Base-by-base conservation (phyloP, 176 grass and related monocot species). In the Neostapfia colusana region DNA sequence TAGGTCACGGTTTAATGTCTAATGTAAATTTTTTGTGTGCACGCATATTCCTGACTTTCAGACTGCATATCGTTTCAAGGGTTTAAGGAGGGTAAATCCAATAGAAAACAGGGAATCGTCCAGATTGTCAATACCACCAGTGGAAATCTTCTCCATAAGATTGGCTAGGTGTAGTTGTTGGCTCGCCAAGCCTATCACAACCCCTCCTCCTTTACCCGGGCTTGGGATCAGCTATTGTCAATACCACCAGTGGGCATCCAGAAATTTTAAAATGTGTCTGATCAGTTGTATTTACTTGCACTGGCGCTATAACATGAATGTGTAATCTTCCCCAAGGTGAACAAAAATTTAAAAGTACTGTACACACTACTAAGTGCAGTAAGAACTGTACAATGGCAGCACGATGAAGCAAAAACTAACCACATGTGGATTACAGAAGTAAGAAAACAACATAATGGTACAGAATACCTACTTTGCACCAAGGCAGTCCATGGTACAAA, bases 401-500 rank as follows among this genome's bases (percentile, higher is more conserved):
- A 83, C 9, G 14, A 1, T 26, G 62, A 61, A 63, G 5, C 0
- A 23, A 34, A 77, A 78, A 54, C 9, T 26, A 55, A 36, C 2
- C 10, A 54, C 55, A 51, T 6, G 7, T 20, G 26, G 14, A 34
- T 56, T 20, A 0, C 15, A 54, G 17, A 65, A 65, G n/a, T 9
- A 10, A 0, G n/a, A 21, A 84, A 84, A 75, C 8, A 31, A 20
- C 2, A 56, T 5, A 65, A 57, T 9, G 38, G 74, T 79, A 74
- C 34, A 37, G 61, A 76, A 76, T 46, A 86, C 92, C 11, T 95
- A 99, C 96, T 99, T 99, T 82, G 96, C 96, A 87, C 96, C 96
- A 34, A 99, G 25, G 85, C 92, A 99, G 79, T 99, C 96, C 96
- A 99, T 99, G 65, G 96, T 99, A 84, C 96, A 99, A 76, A 99